These are phyloP conservation scores for Neonectria magnoliae DNA, from an alignment of 2,329 filamentous ascomycete species.

Conservation along the genomic window DNA sequence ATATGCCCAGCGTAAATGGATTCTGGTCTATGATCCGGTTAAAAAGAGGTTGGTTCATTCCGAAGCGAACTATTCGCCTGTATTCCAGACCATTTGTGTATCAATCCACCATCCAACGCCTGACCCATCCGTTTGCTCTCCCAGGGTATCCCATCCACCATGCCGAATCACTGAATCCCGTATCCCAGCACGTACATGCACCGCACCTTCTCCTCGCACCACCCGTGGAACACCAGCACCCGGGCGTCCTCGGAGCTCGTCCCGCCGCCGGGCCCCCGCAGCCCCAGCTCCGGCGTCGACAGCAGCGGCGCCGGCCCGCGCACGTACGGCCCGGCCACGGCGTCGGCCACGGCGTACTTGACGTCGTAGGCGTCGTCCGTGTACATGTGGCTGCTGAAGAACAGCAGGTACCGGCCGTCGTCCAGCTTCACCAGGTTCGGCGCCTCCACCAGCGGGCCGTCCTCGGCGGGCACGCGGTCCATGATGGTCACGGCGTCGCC, in stretches of 20 bases:
- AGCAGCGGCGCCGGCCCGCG: slow-evolving; percentile 47
- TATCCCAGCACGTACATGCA: slow-evolving; percentile 51
- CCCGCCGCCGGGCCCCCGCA: slow-evolving; percentile 54
- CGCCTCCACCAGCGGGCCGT: slow-evolving; percentile 70
- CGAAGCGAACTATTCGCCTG: no score
- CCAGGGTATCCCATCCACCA: slow-evolving; percentile 3
- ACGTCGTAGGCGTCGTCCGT: slow-evolving; percentile 64
- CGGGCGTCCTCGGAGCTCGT: slow-evolving; percentile 46
- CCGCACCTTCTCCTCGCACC: slow-evolving; percentile 45
- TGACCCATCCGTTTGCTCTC: neutral
- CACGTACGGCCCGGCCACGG: slow-evolving; percentile 51
- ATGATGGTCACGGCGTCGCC: slow-evolving; percentile 61
- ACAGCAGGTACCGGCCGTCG: slow-evolving; percentile 66
- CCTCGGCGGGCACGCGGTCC: slow-evolving; percentile 51
- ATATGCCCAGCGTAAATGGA: no score
- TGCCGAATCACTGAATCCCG: slow-evolving; percentile 19
- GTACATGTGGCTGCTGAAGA: slow-evolving; percentile 71
- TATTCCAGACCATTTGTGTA: neutral
- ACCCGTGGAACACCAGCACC: slow-evolving; percentile 50
- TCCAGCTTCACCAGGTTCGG: slow-evolving; percentile 60
- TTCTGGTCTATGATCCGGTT: neutral
- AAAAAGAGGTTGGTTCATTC: neutral
- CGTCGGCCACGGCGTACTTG: slow-evolving; percentile 63
- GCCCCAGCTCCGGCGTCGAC: slow-evolving; percentile 49
- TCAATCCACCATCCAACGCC: neutral